Base-by-base conservation (phyloP, 1,139 yeast genomes). In the Candida pseudoviswanathii region DNA sequence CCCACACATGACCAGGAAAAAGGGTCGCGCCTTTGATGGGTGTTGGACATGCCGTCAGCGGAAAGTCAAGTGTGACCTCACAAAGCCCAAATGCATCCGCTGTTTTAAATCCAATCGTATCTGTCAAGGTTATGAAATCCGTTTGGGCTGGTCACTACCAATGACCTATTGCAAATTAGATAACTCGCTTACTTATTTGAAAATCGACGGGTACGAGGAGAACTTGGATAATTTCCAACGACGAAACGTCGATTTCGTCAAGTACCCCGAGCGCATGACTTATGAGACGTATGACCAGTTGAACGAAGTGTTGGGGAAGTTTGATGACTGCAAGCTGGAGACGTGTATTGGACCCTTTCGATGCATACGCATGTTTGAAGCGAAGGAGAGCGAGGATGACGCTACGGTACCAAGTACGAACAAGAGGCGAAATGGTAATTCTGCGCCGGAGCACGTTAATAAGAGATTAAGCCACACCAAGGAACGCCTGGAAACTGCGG, bases 41-140 rank as follows among this genome's bases (percentile, higher is more conserved):
- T 79, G 84, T 59, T 78, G 81, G 77, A 79, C 83, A 9, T 79
- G 84, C 56, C 66, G 83, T 34, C 56, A 67, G 33, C 65, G 82
- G 26, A 78, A 78, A 57, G 79, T 79, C 53, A 78, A 78, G 58
- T 79, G 84, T 61, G 83, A 78, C 55, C 67, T 74, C 33, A 57
- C 62, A 3, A 65, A 67, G 50, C 83, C 83, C 1, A 51, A 51
- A 11, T 79, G 84, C 56, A 46, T 53, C 32, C 64, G 82, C 45
- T 79, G 84, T 60, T 54, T 50, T 31, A 77, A 70, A 51, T 71
- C 82, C 6, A 63, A 66, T n/a, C 47, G 72, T 22, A 63, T 64
- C 16, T 76, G 81, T 60, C 70, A 64, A 37, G 80, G 80, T 4
- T 77, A 73, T 53, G 68, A 63, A 40, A 66, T 77, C 44, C 68